Evolutionary conservation across 2,329 filamentous ascomycete species (phyloP), one percentile per base, ranked within the genome.

Genomic region (Stachybotrys elegans): DNA sequence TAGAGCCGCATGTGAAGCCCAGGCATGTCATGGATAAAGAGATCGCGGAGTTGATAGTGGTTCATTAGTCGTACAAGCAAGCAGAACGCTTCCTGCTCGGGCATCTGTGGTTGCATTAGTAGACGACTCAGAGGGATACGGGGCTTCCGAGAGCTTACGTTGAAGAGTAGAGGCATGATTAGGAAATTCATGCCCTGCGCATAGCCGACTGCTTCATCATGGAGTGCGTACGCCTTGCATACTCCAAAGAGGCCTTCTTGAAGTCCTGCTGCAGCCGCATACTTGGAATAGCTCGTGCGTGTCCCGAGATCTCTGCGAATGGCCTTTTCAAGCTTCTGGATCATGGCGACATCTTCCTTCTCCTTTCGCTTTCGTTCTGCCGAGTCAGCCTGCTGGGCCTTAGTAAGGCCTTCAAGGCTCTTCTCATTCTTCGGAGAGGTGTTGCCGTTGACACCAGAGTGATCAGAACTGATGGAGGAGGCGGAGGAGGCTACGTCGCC

Each of bases 131-230:
- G 6, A 12, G 6, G 11, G 17, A 16, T 7, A 12, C 8, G 16
- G 29, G 22, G 11, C 22, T 19, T 12, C 13, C 6, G 19, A 40
- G 22, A n/a, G 63, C 83, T 73, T 69, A 87, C 84, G 62, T 96
- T 97, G 70, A 98, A 96, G 2, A 98, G 73, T 16, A 98, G 66
- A 20, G 94, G 93, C 90, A 97, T 97, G 40, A 90, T 87, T 47
- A 98, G 81, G 59, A 98, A 98, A 61, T 97, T 98, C 87, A 98
- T 96, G 60, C 93, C 93, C 65, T 98, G 93, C 0, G 94, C 92
- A 64, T 98, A 98, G 23, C 93, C 92, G 27, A 98, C 93, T 7
- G 77, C 86, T 58, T 95, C 90, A 58, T 98, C 93, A 55, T 91
- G 97, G 22, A 98, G 73, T 13, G 93, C 93, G 67, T 98, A 98